A percentile compares a stretch with the other conserved stretches of the same genome.
Conservation (phyloP, 805 yeast genomes). For the Schwanniomyces pseudopolymorphus region DNA sequence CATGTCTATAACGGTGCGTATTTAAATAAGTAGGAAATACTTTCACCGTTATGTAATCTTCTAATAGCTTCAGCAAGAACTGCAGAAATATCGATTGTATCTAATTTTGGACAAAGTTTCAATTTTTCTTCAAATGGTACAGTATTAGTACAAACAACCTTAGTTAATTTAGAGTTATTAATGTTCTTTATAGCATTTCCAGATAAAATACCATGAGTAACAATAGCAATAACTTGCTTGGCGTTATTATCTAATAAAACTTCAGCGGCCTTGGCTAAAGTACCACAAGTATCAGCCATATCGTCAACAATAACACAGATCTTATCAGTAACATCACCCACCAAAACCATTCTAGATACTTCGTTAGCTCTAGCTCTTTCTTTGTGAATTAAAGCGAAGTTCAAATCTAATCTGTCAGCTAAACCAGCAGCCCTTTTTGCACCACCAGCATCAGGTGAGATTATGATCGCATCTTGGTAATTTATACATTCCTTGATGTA, state of each 20-base stretch:
- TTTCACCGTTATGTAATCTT: constrained; percentile 94
- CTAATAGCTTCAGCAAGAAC: constrained; percentile 92
- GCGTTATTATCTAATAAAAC: constrained; percentile 81
- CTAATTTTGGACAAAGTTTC: constrained; percentile 63
- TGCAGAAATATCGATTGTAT: constrained; percentile 80
- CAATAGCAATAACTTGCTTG: constrained; percentile 82
- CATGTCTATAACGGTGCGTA: constrained; percentile 43
- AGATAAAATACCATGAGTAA: constrained; percentile 92
- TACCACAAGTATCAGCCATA: constrained; percentile 99
- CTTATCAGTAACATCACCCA: constrained; percentile 87
- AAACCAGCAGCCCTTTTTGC: constrained; percentile 95
- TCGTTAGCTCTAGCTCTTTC: constrained; percentile 95
- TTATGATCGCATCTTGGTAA: constrained; percentile 65
- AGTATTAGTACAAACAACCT: constrained; percentile 88
- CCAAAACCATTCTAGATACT: constrained; percentile 91
- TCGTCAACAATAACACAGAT: constrained; percentile 89
- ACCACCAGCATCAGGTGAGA: constrained; percentile 99
- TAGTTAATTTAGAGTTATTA: constrained; percentile 62
- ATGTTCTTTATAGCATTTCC: constrained; percentile 79
- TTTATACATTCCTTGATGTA: constrained; percentile 69
- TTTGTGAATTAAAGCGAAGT: constrained; percentile 93
- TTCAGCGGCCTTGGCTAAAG: constrained; percentile 92
- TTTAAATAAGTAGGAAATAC: constrained; percentile 81
- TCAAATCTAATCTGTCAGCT: constrained; percentile 88
- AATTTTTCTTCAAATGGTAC: constrained; percentile 76